Evolutionary conservation across 352 stramenopile species (phyloP).

Genomic region (Pythium insidiosum): DNA sequence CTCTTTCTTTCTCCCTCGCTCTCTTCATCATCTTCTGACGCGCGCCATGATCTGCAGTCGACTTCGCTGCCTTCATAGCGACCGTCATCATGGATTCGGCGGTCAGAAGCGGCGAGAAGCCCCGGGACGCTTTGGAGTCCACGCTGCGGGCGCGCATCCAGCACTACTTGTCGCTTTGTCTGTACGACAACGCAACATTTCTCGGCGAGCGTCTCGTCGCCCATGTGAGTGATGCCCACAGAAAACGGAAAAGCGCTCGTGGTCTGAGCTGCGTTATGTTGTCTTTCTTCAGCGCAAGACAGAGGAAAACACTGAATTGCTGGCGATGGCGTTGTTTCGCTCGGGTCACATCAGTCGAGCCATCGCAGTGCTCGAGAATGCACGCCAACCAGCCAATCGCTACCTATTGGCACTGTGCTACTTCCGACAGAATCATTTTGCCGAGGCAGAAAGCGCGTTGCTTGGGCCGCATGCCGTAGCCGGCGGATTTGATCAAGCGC

Average conservation of each 20-base stretch:
- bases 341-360: slow-evolving; percentile 41
- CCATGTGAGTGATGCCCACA: slow-evolving; percentile 43
- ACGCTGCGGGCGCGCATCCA: slow-evolving; percentile 40
- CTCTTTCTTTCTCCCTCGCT: too few species aligned
- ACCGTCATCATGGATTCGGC: too few species aligned
- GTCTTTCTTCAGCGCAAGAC: too few species aligned
- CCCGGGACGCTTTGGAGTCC: slow-evolving; percentile 25
- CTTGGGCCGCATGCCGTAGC: slow-evolving; percentile 48
- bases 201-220: slow-evolving; percentile 76
- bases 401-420: slow-evolving; percentile 66
- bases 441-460: slow-evolving; percentile 90
- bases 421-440: slow-evolving; percentile 56
- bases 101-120: too few species aligned
- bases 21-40: too few species aligned
- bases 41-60: too few species aligned
- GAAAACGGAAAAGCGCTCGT: too few species aligned
- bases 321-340: slow-evolving; percentile 65
- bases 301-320: slow-evolving; percentile 42
- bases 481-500: too few species aligned
- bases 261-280: too few species aligned
- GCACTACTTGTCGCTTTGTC: slow-evolving; percentile 37
- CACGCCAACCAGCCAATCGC: slow-evolving; percentile 36
- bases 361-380: slow-evolving; percentile 42
- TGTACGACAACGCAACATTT: slow-evolving; percentile 70
- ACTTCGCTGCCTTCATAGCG: too few species aligned